Evolutionary conservation across 306 rosid genomes (phyloP), one percentile per base, ranked within the genome.

Genomic region (Glycine tomentella): DNA sequence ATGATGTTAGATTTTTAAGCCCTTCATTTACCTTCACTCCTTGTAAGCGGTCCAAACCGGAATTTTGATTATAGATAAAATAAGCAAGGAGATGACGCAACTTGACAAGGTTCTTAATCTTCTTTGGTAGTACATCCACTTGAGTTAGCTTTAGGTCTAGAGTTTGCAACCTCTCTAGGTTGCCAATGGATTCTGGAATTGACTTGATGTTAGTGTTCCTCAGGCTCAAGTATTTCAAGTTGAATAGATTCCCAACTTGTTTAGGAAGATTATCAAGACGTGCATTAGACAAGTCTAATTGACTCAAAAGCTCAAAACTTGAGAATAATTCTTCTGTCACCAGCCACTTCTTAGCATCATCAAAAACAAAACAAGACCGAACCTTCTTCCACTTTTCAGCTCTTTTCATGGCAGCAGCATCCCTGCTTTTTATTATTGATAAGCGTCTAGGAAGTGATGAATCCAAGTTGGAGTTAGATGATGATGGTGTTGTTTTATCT

Each of bases 161-260:
- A 15, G 81, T 72, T 8, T 72, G 72, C 0, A 87, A 40, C 14
- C 59, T 68, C 2, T 7, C 50, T 25, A 81, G 76, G 11, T 81
- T 83, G 6, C 76, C 59, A 4, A 87, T 77, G 61, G 63, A 76
- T 63, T 34, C 53, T 0, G 87, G 87, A 15, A 84, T 66, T 10
- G 11, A 31, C n/a, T 6, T 68, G 2, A 81, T 50, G n/a, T 34
- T 33, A 0, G 82, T 77, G 0, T 57, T 65, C 59, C 48, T 84
- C 9, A 87, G 40, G 14, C 45, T 84, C 53, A 84, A 81, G 64
- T 78, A 81, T 16, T 16, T 84, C 77, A 87, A 13, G 36, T 77
- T 64, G 12, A 77, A 77, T 7, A 67, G 46, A 3, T 44, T 0
- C 7, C 65, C 70, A 42, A 84, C 7, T 8, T 74, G 64, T 40